phyloP scores from a whole-genome alignment of 441 rosid genomes.

The Arabidopsis hybrid region DNA sequence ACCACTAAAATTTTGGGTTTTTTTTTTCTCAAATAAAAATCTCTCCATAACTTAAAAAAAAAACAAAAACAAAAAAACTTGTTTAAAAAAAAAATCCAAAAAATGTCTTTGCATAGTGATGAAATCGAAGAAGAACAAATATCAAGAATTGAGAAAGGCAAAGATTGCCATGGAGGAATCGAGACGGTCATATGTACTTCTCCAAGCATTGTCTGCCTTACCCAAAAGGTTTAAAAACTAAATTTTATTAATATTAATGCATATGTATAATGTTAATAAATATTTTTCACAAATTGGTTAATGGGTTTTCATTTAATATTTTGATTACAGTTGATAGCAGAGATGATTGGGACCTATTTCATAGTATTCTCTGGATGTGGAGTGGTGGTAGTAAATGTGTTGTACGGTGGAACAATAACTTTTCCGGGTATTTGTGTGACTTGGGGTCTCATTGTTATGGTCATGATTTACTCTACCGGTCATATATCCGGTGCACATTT shows the following conservation, averaged over 20 bases:
- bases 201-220: conserved; percentile 45
- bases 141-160: conserved; percentile 41
- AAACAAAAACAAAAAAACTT: neutral
- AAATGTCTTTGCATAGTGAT: conserved; percentile 27
- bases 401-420: conserved; percentile 66
- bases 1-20: neutral
- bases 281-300: neutral
- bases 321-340: conserved; percentile 63
- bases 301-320: neutral
- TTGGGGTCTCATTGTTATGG: conserved; percentile 86
- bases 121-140: conserved; percentile 41
- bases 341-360: conserved; percentile 74
- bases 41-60: too few relatives aligned
- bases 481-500: conserved; percentile 92
- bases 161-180: conserved; percentile 33
- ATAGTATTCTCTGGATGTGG: conserved; percentile 79
- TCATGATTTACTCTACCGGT: conserved; percentile 70
- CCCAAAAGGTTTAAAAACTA: conserved; percentile 54
- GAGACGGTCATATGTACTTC: conserved; percentile 47
- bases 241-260: neutral
- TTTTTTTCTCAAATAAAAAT: neutral
- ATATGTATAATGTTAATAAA: neutral
- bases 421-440: conserved; percentile 79
- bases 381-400: conserved; percentile 70
- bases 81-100: neutral